Evolutionary conservation across 768 basidiomycete genomes (phyloP), one percentile per base, ranked within the genome.

Genomic region (Rhizopogon salebrosus): DNA sequence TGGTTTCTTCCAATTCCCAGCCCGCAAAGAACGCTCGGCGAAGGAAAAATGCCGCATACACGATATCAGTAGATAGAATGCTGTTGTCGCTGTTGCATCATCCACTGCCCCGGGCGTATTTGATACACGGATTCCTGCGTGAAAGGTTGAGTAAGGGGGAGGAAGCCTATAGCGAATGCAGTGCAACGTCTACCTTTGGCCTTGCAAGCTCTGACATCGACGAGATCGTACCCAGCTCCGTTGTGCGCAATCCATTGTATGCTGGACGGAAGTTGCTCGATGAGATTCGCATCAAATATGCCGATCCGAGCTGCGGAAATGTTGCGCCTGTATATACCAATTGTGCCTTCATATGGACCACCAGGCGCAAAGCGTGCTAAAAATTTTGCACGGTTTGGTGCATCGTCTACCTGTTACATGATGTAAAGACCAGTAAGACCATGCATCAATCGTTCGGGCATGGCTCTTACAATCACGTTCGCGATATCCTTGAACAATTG

Each of bases 201-300:
- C 63, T 83, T 88, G 65, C 85, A 86, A 1, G 84, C 85, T 10
- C 72, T 70, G 10, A 92, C 82, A 61, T 93, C 86, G 52, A 95
- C 82, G 40, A 82, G 79, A 66, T 95, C 89, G 62, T 93, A 95
- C 0, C 93, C 92, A 0, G 92, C 90, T 14, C 89, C 92, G 51
- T 90, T 92, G 65, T 91, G 90, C 2, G 85, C 87, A 63, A 94
- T 89, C 85, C 87, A 92, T 65, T 83, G 82, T 46, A 93, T 77
- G 23, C 74, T 75, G 1, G 74, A 51, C 1, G 90, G 82, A 3
- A 95, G 74, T 0, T 75, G 79, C 37, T 75, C 66, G 56, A 95
- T 64, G 41, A 84, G 67, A 35, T 74, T 77, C 24, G 67, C 64
- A 58, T 85, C 79, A 48, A 77, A 81, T 20, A 73, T 60, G 14